Percentiles rank a stretch among this genome's conserved stretches.
phyloP scores from a whole-genome alignment of 192 early-diverging fungal genomes.

The Podochytrium sp. region DNA sequence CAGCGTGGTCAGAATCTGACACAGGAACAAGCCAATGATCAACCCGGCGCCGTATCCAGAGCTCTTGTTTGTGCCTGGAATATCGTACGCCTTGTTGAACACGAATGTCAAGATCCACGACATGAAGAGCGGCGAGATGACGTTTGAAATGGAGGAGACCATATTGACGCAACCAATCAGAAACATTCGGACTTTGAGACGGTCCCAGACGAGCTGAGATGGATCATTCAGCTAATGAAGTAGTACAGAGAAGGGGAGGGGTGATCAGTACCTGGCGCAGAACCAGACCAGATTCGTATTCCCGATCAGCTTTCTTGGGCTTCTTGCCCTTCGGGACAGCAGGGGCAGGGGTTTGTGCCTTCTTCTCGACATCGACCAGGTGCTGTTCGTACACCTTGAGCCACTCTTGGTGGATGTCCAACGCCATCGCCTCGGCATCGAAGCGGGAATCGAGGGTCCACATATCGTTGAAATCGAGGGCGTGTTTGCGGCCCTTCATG shows the following conservation, averaged over 20 bases:
- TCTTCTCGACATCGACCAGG: not conserved
- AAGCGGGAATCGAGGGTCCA: conserved; percentile 49
- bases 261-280: no score
- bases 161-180: conserved; percentile 33
- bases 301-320: not conserved
- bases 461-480: conserved; percentile 64
- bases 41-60: conserved; percentile 3
- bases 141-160: not conserved
- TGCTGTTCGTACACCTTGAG: conserved; percentile 1
- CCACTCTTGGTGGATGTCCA: conserved; percentile 41
- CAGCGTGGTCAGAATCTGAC: conserved; percentile 33
- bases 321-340: not conserved
- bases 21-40: conserved; percentile 15
- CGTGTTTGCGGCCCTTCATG: conserved; percentile 47
- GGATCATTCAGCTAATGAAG: no score
- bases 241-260: no score
- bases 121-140: conserved; percentile 49
- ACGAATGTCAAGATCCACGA: conserved; percentile 45
- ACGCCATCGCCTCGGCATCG: conserved; percentile 36
- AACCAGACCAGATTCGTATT: conserved; percentile 10
- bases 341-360: not conserved
- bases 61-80: conserved; percentile 3
- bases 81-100: not conserved
- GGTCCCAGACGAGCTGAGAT: conserved; percentile 17
- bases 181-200: not conserved